Base-by-base conservation (phyloP, 768 basidiomycete species). In the Lenzites betulinus region DNA sequence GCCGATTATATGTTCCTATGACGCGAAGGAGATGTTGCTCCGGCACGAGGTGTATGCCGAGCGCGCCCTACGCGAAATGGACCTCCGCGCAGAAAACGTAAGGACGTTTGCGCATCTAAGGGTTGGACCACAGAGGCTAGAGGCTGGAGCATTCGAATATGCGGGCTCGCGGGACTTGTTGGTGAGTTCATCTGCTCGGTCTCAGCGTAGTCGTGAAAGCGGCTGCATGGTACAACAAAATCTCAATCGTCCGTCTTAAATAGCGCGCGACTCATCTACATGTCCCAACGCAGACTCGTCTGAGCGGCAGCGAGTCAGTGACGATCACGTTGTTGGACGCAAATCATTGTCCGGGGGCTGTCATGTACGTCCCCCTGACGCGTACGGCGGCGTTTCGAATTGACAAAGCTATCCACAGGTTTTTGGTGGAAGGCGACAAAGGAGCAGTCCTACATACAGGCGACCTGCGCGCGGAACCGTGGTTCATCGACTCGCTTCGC, bases 261-360 rank as follows among this genome's bases (percentile, higher is more conserved):
- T 38, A 92, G 90, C 80, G 77, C 67, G 66, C 83, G 1, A 65
- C 90, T 44, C 82, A 85, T 0, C 67, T 90, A 53, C 79, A 93
- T 59, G 80, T 79, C 2, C 92, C 93, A 0, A 89, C 84, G 0
- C 59, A 70, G 33, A 78, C 88, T 30, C 83, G 86, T 36, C 71
- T 95, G 18, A 81, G 79, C 4, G 75, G 80, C 23, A 75, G 76
- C 8, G 83, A 87, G 65, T 72, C 70, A 3, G 88, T 96, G 11
- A 86, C 80, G 0, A 80, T 97, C 58, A 95, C 93, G 0, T 79
- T 90, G 11, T 73, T 97, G 8, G 92, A 95, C 67, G 95, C 95
- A 0, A 97, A 97, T 68, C 95, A 98, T 71, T 97, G 95, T 70
- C 95, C 93, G 12, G 95, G 95, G 0, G 89, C 94, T 0, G 88